A percentile compares a stretch with the other conserved stretches of the same genome.
These are phyloP conservation scores for Clathrus columnatus DNA, from an alignment of 768 basidiomycete species.

Conservation along the genomic window DNA sequence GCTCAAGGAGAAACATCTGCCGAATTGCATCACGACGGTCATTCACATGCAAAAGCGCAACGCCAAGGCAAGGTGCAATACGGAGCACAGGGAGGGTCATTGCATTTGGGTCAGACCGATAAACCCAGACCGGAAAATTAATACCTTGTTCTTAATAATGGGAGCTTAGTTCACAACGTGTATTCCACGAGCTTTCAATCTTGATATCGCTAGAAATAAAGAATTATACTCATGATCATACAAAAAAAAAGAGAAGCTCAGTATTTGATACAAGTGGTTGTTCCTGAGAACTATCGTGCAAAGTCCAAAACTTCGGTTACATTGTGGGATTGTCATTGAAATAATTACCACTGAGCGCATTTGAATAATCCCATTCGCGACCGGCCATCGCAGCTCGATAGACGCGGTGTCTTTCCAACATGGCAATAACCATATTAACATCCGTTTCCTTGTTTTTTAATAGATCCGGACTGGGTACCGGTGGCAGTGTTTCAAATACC, in stretches of 20 bases:
- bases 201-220: neutral
- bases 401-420: conserved; percentile 45
- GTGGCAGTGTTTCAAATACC: conserved; percentile 60
- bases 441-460: conserved; percentile 32
- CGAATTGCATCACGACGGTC: conserved; percentile 29
- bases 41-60: conserved; percentile 21
- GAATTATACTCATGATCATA: neutral
- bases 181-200: neutral
- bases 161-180: neutral
- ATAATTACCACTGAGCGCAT: conserved; percentile 51
- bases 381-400: conserved; percentile 28
- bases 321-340: conserved; percentile 50
- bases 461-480: conserved; percentile 34
- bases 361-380: conserved; percentile 38
- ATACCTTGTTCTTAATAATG: neutral
- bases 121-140: neutral
- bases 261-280: neutral
- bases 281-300: neutral
- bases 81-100: neutral
- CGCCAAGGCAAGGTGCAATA: neutral
- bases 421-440: conserved; percentile 32
- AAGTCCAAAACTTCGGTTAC: neutral
- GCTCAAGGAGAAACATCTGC: conserved; percentile 25
- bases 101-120: too few species aligned
- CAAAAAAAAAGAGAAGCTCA: neutral